phyloP scores from a whole-genome alignment of 164 flowering plant species.

The Brasenia schreberi region DNA sequence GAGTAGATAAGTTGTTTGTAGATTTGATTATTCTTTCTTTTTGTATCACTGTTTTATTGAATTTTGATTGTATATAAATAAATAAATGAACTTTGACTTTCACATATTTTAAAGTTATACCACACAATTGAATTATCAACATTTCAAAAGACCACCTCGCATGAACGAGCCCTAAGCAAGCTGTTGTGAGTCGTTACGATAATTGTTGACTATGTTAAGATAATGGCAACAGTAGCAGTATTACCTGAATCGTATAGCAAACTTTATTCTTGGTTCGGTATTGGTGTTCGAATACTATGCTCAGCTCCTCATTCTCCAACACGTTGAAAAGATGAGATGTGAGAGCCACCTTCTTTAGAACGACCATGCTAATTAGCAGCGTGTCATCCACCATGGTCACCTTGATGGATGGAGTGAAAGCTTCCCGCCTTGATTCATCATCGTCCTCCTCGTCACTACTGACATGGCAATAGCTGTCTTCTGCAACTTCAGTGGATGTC shows the following conservation, averaged over 20 bases:
- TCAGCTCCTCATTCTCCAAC: not conserved
- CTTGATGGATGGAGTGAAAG: not conserved
- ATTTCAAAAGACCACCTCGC: too few relatives aligned
- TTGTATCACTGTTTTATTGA: too few relatives aligned
- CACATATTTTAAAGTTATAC: too few relatives aligned
- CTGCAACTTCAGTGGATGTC: not conserved
- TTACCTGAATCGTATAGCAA: not conserved
- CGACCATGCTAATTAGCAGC: not conserved
- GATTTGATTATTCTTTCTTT: too few relatives aligned
- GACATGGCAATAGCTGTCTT: not conserved
- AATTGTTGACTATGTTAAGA: too few relatives aligned
- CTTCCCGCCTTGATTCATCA: not conserved
- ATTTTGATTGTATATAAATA: too few relatives aligned
- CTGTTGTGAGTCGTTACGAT: too few relatives aligned
- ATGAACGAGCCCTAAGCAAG: too few relatives aligned
- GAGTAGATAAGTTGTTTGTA: accelerated
- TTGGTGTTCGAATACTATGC: not conserved
- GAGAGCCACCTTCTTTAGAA: not conserved
- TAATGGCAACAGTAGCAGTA: too few relatives aligned
- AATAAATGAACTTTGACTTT: too few relatives aligned
- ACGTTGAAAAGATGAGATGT: not conserved
- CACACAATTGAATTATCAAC: too few relatives aligned
- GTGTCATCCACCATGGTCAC: not conserved
- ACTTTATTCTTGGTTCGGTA: not conserved
- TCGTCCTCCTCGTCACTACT: not conserved